These are phyloP conservation scores for Sicyos edulis DNA, from an alignment of 306 rosid species.

Conservation along the genomic window DNA sequence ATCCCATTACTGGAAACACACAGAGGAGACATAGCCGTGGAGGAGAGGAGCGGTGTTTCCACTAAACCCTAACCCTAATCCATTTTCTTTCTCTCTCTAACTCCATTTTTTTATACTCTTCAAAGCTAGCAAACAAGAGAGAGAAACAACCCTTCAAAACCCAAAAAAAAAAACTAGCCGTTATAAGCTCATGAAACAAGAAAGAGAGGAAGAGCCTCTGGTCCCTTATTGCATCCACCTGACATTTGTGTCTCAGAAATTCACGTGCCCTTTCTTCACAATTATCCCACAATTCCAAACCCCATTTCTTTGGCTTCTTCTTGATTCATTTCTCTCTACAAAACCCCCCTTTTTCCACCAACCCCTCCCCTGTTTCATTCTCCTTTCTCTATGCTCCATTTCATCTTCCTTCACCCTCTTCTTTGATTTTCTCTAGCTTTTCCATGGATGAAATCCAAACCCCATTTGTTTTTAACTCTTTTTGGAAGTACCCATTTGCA, in stretches of 20 bases:
- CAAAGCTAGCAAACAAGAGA: slow-evolving; percentile 17
- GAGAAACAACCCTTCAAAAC: background rate
- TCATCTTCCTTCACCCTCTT: background rate
- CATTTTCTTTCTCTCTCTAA: background rate
- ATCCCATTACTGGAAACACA: slow-evolving; percentile 13
- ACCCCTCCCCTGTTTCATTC: slow-evolving; percentile 25
- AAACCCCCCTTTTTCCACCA: slow-evolving; percentile 21
- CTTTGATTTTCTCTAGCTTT: background rate
- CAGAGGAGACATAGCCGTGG: slow-evolving; percentile 13
- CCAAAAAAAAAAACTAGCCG: slow-evolving; percentile 55
- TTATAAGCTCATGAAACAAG: slow-evolving; percentile 39
- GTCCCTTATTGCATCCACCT: slow-evolving; percentile 37
- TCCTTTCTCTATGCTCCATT: background rate
- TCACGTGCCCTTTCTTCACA: slow-evolving; percentile 25
- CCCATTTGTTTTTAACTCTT: slow-evolving; percentile 6
- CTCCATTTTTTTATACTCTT: background rate
- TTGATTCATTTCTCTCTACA: too few species aligned
- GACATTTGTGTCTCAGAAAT: slow-evolving; percentile 30
- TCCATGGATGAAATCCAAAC: background rate
- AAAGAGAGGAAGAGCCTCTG: slow-evolving; percentile 34
- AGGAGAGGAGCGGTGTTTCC: background rate
- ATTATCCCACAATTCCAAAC: too few species aligned
- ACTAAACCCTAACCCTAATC: background rate
- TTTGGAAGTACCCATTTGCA: slow-evolving; percentile 21
- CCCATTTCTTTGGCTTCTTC: too few species aligned